Percentiles rank a stretch among this genome's conserved stretches.
Conservation (phyloP, 1,284 basidiomycete species). For the Ustilago hordei region DNA sequence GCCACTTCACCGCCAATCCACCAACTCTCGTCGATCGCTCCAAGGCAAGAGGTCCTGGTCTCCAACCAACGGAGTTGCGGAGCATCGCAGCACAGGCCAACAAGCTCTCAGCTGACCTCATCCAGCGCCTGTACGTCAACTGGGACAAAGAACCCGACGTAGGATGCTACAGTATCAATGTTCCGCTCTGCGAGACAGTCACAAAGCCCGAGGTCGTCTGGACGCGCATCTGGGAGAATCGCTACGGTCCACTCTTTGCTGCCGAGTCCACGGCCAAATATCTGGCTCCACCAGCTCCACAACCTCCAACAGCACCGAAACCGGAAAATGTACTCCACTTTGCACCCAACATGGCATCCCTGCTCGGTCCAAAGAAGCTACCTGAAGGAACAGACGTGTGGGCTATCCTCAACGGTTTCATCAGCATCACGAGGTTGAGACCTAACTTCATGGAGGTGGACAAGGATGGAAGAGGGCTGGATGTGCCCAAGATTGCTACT, state of each 20-base stretch:
- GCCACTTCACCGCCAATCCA: conserved; percentile 58
- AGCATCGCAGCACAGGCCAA: conserved; percentile 41
- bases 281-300: conserved; percentile 24
- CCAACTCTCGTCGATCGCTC: conserved; percentile 46
- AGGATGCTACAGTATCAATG: conserved; percentile 64
- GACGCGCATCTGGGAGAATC: conserved; percentile 64
- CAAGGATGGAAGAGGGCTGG: conserved; percentile 32
- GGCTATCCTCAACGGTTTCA: conserved; percentile 62
- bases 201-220: conserved; percentile 56
- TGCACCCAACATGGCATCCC: conserved; percentile 58
- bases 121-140: conserved; percentile 53
- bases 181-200: conserved; percentile 64
- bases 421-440: conserved; percentile 60
- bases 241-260: conserved; percentile 53
- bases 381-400: conserved; percentile 61
- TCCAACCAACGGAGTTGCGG: conserved; percentile 23
- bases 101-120: conserved; percentile 39
- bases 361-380: conserved; percentile 53
- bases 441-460: conserved; percentile 57
- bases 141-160: conserved; percentile 60
- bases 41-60: conserved; percentile 31
- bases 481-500: conserved; percentile 10
- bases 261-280: conserved; percentile 28
- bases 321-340: conserved; percentile 57
- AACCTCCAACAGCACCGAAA: conserved; percentile 42